Base-by-base conservation (phyloP, 1,284 basidiomycete genomes). In the Inonotus hispidus region DNA sequence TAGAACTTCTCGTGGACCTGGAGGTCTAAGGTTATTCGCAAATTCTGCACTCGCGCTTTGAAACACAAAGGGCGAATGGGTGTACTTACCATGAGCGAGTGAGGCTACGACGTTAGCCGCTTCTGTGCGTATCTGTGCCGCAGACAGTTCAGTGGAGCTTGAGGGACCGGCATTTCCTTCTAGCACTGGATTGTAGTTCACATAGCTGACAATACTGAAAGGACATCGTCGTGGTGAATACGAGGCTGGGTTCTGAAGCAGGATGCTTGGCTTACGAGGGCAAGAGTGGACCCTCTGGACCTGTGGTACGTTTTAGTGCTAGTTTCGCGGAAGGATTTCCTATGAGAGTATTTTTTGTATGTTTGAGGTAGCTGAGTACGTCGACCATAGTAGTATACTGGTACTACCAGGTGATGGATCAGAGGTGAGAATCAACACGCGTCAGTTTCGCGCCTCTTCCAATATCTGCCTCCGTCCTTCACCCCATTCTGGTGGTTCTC, bases 31-130 rank as follows among this genome's bases (percentile, higher is more conserved):
- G 10, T 60, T 39, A 38, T 60, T 38, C 52, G 21, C 43, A 45
- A 2, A 16, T 29, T 27, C 16, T 55, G 32, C 54, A 23, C 50
- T 32, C 11, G n/a, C 38, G 23, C 32, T 37, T 27, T 23, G 55
- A 38, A 14, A 23, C 39, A 32, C 32, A 32, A 4, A 32, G 32
- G 32, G 32, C 8, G 32, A 3, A 32, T 32, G 32, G 13, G 25
- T 43, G 41, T 43, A 10, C 70, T 53, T 62, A 84, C 85, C 87
- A 63, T 87, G 86, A 0, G 88, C 80, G 10, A 92, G 75, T 0
- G 89, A 91, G 0, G 87, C 79, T 16, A 91, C 76, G 43, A 91
- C 78, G 66, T 90, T 85, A 0, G 88, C 86, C 0, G 88, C 86
- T 67, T 91, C 89, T 53, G 84, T 77, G 7, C 84, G 80, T 39